These are phyloP conservation scores for Eutypella sp. DNA, from an alignment of 2,329 filamentous ascomycete genomes.

Conservation along the genomic window DNA sequence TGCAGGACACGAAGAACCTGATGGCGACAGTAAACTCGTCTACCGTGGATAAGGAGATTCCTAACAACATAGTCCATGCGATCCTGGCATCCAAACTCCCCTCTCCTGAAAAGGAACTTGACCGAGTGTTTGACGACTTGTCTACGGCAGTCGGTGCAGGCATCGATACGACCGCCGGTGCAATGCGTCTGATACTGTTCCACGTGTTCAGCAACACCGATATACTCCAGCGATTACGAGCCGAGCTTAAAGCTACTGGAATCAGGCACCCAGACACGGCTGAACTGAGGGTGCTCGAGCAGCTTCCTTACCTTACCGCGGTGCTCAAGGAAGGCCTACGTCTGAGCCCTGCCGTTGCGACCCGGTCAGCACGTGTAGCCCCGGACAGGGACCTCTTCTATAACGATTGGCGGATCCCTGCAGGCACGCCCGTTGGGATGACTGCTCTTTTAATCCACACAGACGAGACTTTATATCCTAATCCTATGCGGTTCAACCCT, in stretches of 20 bases:
- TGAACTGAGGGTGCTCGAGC: background rate
- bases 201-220: constrained; percentile 1
- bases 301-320: constrained; percentile 34
- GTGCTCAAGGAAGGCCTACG: constrained; percentile 40
- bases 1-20: constrained; percentile 1
- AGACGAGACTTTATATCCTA: constrained; percentile 12
- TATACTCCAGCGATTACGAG: background rate
- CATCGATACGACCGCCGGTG: constrained; percentile 1
- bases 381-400: constrained; percentile 19
- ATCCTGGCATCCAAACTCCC: constrained; percentile 1
- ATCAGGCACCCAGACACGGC: no score
- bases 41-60: background rate
- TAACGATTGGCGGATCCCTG: constrained; percentile 13
- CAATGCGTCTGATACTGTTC: background rate
- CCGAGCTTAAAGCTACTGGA: background rate
- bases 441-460: constrained; percentile 16
- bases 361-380: constrained; percentile 36
- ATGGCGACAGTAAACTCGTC: background rate
- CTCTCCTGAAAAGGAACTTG: background rate
- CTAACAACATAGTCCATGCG: background rate
- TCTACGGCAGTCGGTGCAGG: background rate
- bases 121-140: constrained; percentile 1
- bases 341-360: constrained; percentile 34
- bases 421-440: constrained; percentile 21
- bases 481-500: constrained; percentile 13